Evolutionary conservation across 2,329 filamentous ascomycete species (phyloP), one percentile per base, ranked within the genome.

Genomic region (Orbilia quercus): DNA sequence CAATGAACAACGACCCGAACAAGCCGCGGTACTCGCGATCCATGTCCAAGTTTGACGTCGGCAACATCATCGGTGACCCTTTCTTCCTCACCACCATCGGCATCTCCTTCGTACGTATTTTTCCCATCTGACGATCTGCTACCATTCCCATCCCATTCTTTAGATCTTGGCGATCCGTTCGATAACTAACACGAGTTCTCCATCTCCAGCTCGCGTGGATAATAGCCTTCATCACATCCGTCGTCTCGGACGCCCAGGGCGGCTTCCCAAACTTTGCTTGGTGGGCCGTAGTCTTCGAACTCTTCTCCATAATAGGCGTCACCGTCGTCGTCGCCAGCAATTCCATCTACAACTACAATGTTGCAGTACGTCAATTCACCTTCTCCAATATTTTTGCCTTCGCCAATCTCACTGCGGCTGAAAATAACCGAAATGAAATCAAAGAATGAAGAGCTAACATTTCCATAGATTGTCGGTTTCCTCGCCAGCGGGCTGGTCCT

Each of bases 51-150:
- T 89, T 96, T 81, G 90, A 87, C 81, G 82, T 93, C 81, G 91
- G 91, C 80, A 96, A 97, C 82, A 92, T 99, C 78, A 85, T 97
- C 74, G 95, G 95, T 78, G 94, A 99, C 82, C 95, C 95, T 4
- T 98, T 99, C 82, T 93, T 94, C 72, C 86, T 99, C 73, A 92
- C 93, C 63, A 98, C 95, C 36, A 88, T 96, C 76, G 97, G 94
- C 67, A 97, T 98, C 81, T 88, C 90, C 75, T 85, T 91, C 80
- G 94, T 97, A 87, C 81, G 92, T 86, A 44, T 51, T 47, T 9
- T 40, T 22, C 3, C 28, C 54, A 28, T 45, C 18, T 47, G 6
- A 16, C 36, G n/a, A 31, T 45, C 22, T 9, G 14, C 14, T 3
- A n/a, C 18, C 20, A 2, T 20, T 7, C 20, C 34, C 34, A 22